A percentile compares a stretch with the other conserved stretches of the same genome.
These are phyloP conservation scores for Aspergillus pseudoglaucus DNA, from an alignment of 2,329 filamentous ascomycete genomes.

Conservation along the genomic window DNA sequence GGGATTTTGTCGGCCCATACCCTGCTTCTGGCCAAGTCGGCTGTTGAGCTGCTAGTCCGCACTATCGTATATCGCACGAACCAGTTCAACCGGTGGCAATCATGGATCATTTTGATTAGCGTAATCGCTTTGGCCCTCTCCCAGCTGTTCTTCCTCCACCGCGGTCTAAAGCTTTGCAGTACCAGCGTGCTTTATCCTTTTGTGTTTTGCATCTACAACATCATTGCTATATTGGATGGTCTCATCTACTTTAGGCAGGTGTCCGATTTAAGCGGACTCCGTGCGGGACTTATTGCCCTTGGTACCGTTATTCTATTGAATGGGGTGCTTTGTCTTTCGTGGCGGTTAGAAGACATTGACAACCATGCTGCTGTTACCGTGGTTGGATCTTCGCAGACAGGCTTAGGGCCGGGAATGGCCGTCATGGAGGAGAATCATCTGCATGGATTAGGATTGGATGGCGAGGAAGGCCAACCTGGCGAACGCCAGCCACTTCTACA, in stretches of 20 bases:
- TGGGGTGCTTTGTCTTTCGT: constrained; percentile 85
- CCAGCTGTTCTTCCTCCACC: constrained; percentile 92
- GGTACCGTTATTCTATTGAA: constrained; percentile 80
- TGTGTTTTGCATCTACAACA: constrained; percentile 98
- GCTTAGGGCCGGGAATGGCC: constrained; percentile 74
- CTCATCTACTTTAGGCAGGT: constrained; percentile 94
- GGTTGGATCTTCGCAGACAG: constrained; percentile 55
- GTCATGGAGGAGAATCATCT: constrained; percentile 55
- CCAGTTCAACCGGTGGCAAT: constrained; percentile 92
- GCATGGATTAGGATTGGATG: constrained; percentile 19
- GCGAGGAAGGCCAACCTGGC: constrained; percentile 37
- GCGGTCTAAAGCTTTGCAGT: constrained; percentile 87
- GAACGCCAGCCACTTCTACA: constrained; percentile 36
- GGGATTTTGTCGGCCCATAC: constrained; percentile 92
- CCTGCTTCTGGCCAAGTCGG: constrained; percentile 88
- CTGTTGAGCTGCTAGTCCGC: constrained; percentile 84
- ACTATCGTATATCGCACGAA: constrained; percentile 82
- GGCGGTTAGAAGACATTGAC: constrained; percentile 71
- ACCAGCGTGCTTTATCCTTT: constrained; percentile 94
- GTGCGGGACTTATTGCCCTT: constrained; percentile 67
- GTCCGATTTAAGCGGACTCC: constrained; percentile 66
- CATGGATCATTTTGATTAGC: constrained; percentile 80
- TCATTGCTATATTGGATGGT: constrained; percentile 93
- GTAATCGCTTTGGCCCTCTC: constrained; percentile 76
- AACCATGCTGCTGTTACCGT: constrained; percentile 28